Evolutionary conservation across 2,329 filamentous ascomycete species (phyloP).

Genomic region (Conoideocrella luteorostrata): DNA sequence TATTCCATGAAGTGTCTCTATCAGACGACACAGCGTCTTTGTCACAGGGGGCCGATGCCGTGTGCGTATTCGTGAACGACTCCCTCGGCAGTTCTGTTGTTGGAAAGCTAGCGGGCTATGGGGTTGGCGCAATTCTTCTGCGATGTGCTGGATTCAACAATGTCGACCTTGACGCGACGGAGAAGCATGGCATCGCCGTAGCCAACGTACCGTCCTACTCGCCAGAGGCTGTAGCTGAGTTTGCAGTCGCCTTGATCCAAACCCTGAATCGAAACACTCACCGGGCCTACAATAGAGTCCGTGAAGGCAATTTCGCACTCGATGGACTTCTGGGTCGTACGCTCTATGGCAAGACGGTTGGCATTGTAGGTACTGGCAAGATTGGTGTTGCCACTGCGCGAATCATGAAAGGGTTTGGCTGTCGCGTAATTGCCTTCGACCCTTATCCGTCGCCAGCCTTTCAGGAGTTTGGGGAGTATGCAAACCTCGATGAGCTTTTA

Average conservation of each 20-base stretch:
- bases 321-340: slow-evolving; percentile 58
- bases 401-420: slow-evolving; percentile 61
- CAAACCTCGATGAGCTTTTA: slow-evolving; percentile 48
- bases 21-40: slow-evolving; percentile 49
- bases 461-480: slow-evolving; percentile 42
- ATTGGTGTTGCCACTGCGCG: slow-evolving; percentile 57
- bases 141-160: slow-evolving; percentile 66
- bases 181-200: slow-evolving; percentile 50
- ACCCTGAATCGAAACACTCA: slow-evolving; percentile 63
- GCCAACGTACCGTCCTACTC: slow-evolving; percentile 63
- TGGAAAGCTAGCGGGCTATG: slow-evolving; percentile 37
- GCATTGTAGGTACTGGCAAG: slow-evolving; percentile 57
- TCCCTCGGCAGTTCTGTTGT: slow-evolving; percentile 45
- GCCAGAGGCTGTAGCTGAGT: slow-evolving; percentile 64
- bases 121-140: slow-evolving; percentile 53
- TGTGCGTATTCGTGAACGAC: slow-evolving; percentile 67
- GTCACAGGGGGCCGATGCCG: slow-evolving; percentile 44
- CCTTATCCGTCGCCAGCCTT: slow-evolving; percentile 46
- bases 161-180: slow-evolving; percentile 52
- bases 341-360: slow-evolving; percentile 58
- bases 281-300: slow-evolving; percentile 60
- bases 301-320: slow-evolving; percentile 62
- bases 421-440: slow-evolving; percentile 55
- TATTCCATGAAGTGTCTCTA: slow-evolving; percentile 54
- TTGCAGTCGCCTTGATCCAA: slow-evolving; percentile 60